Conservation (phyloP, 805 yeast species). For the Teunomyces funiuensis region DNA sequence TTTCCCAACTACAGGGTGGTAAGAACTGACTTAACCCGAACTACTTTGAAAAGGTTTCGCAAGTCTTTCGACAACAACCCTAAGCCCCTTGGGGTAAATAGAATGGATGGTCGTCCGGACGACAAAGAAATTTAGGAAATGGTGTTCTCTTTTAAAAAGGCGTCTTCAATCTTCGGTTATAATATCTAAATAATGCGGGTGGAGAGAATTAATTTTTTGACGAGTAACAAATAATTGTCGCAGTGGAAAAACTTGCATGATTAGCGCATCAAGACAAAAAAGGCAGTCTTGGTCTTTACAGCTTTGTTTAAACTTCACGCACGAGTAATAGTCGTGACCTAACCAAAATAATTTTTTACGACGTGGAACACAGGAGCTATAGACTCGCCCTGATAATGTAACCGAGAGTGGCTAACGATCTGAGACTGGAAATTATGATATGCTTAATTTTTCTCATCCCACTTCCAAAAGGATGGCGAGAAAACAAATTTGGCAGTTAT, state of each 20-base stretch:
- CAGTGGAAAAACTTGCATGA: too few species aligned
- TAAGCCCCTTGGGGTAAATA: background rate
- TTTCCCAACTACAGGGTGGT: constrained; percentile 3
- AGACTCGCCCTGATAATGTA: background rate
- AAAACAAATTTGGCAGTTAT: background rate
- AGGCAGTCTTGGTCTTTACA: too few species aligned
- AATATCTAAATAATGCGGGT: too few species aligned
- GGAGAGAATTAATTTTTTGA: too few species aligned
- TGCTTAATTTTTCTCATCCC: background rate
- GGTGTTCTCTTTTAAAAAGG: too few species aligned
- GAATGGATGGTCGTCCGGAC: background rate
- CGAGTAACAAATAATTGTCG: too few species aligned
- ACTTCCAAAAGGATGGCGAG: background rate
- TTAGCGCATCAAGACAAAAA: too few species aligned
- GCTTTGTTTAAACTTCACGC: too few species aligned
- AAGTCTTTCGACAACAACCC: background rate
- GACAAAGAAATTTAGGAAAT: too few species aligned
- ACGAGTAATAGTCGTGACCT: background rate
- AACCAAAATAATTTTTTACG: constrained; percentile 1
- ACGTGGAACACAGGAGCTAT: background rate
- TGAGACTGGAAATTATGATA: background rate
- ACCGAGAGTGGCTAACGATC: background rate
- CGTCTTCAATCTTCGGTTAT: too few species aligned
- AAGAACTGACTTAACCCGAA: background rate
- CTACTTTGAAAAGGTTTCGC: background rate